Conservation (phyloP, 1,139 yeast genomes). For the Candida tetrigidarum region DNA sequence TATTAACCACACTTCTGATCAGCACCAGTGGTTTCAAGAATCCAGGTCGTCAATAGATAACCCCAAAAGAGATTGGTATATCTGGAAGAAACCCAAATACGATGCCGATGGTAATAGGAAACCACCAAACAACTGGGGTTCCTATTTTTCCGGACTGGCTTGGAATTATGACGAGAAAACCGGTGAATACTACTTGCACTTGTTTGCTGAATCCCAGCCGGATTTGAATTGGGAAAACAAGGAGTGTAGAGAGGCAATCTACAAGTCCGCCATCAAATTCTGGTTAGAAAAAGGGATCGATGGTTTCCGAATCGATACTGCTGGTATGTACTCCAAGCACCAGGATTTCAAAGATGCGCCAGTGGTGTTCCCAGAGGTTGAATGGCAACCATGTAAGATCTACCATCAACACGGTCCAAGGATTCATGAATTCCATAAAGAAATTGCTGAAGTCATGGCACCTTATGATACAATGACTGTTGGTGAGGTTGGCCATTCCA, state of each 20-base stretch:
- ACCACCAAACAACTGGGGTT: slow-evolving; percentile 61
- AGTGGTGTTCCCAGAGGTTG: slow-evolving; percentile 40
- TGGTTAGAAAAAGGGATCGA: slow-evolving; percentile 62
- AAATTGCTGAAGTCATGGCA: slow-evolving; percentile 46
- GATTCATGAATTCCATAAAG: slow-evolving; percentile 60
- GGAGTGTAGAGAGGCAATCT: slow-evolving; percentile 53
- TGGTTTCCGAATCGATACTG: slow-evolving; percentile 61
- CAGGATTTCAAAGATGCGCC: slow-evolving; percentile 54
- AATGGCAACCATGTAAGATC: slow-evolving; percentile 41
- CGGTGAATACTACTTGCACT: slow-evolving; percentile 54
- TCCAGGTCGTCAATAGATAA: slow-evolving; percentile 50
- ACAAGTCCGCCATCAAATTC: slow-evolving; percentile 49
- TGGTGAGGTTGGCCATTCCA: slow-evolving; percentile 54
- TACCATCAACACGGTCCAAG: slow-evolving; percentile 51
- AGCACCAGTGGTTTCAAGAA: slow-evolving; percentile 62
- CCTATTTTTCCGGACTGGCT: slow-evolving; percentile 55
- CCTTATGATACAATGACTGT: slow-evolving; percentile 59
- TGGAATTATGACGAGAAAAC: slow-evolving; percentile 59
- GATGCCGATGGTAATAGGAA: slow-evolving; percentile 50
- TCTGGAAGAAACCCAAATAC: slow-evolving; percentile 54
- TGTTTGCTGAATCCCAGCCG: slow-evolving; percentile 57
- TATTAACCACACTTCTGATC: slow-evolving; percentile 58
- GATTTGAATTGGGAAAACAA: slow-evolving; percentile 64
- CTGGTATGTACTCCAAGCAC: slow-evolving; percentile 54
- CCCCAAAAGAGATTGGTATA: slow-evolving; percentile 64